These are phyloP conservation scores for Pichia cactophila DNA, from an alignment of 1,139 yeast genomes.

Conservation along the genomic window DNA sequence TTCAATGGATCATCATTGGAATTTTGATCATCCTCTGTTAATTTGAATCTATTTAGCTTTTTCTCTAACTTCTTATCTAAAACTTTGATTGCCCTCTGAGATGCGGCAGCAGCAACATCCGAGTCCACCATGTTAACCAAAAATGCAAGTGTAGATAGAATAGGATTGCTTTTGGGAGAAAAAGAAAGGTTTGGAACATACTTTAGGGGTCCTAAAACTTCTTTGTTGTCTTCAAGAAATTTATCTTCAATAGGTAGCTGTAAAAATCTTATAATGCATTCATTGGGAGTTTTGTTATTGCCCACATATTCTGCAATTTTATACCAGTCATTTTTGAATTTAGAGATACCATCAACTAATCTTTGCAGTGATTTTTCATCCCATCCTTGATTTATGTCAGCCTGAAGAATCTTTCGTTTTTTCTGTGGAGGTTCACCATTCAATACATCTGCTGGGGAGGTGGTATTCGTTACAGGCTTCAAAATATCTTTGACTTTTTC, in stretches of 20 bases:
- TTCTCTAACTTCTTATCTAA: conserved; percentile 43
- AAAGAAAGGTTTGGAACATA: conserved; percentile 81
- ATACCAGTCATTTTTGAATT: conserved; percentile 65
- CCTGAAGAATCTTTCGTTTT: conserved; percentile 35
- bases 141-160: conserved; percentile 81
- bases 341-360: conserved; percentile 56
- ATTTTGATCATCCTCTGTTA: conserved; percentile 5
- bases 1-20: conserved; percentile 14
- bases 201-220: conserved; percentile 63
- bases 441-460: conserved; percentile 1
- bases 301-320: conserved; percentile 59
- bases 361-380: conserved; percentile 48
- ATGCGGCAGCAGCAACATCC: conserved; percentile 79
- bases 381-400: conserved; percentile 50
- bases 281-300: conserved; percentile 62
- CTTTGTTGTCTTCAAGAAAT: conserved; percentile 43
- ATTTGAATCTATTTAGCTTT: conserved; percentile 31
- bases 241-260: conserved; percentile 78
- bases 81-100: conserved; percentile 52
- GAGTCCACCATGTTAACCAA: conserved; percentile 82
- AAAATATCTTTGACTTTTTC: conserved; percentile 48
- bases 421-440: conserved; percentile 26
- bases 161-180: conserved; percentile 83
- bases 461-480: conserved; percentile 5
- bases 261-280: conserved; percentile 72